phyloP scores from a whole-genome alignment of 2,329 filamentous ascomycete species.

The Colletotrichum liaoningense region DNA sequence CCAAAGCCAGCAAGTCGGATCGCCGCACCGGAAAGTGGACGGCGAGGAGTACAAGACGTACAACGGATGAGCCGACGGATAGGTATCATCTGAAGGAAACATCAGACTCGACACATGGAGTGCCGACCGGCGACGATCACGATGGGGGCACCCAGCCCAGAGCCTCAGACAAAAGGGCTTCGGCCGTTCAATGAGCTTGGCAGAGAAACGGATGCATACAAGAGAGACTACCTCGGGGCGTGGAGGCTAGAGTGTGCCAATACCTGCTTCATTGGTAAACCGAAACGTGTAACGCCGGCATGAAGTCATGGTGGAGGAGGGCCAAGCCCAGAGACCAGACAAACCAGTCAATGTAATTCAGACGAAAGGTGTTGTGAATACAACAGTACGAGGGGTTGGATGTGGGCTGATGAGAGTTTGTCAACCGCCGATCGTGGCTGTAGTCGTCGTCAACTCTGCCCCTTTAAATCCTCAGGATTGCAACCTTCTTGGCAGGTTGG shows the following conservation, averaged over 20 bases:
- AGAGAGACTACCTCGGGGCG: too few relatives aligned
- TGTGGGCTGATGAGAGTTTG: background rate
- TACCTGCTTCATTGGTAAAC: background rate
- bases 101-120: conserved; percentile 13
- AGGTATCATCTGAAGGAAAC: conserved; percentile 25
- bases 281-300: conserved; percentile 20
- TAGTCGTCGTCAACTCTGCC: background rate
- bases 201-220: background rate
- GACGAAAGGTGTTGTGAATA: background rate
- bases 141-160: background rate
- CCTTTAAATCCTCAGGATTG: background rate
- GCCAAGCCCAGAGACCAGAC: background rate
- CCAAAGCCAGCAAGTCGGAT: background rate
- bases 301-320: background rate
- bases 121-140: conserved; percentile 5
- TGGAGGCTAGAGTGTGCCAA: background rate
- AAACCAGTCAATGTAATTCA: conserved; percentile 5
- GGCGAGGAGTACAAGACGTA: background rate
- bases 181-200: background rate
- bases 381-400: background rate
- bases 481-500: background rate
- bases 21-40: conserved; percentile 16
- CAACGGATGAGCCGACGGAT: conserved; percentile 9
- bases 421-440: background rate
- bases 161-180: background rate